Evolutionary conservation across 768 basidiomycete genomes (phyloP).

Genomic region (Tubosaeta sp.): DNA sequence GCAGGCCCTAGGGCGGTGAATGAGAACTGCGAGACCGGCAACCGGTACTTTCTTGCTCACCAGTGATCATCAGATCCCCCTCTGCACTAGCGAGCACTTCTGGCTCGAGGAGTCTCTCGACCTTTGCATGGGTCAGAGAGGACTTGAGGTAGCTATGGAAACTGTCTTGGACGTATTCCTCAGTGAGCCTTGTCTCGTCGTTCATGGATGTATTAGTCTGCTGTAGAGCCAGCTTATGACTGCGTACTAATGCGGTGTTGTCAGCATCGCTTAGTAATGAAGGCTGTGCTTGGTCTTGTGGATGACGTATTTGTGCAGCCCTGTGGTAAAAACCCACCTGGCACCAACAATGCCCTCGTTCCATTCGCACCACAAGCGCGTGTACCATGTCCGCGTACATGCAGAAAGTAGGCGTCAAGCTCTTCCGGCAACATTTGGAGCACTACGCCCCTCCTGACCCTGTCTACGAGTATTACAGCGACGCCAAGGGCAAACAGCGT

Average conservation of each 20-base stretch:
- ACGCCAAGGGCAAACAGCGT: slow-evolving; percentile 27
- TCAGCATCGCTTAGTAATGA: background rate
- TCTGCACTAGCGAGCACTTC: slow-evolving; percentile 75
- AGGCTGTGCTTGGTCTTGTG: slow-evolving; percentile 1
- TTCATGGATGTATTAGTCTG: slow-evolving; percentile 8
- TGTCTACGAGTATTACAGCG: slow-evolving; percentile 48
- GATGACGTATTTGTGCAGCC: slow-evolving; percentile 11
- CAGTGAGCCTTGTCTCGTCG: slow-evolving; percentile 44
- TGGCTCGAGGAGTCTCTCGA: slow-evolving; percentile 66
- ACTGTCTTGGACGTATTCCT: slow-evolving; percentile 66
- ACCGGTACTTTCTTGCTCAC: slow-evolving; percentile 33
- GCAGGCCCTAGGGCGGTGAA: slow-evolving; percentile 55
- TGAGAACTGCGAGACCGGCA: background rate
- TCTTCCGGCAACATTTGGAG: slow-evolving; percentile 63
- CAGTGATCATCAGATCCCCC: slow-evolving; percentile 82
- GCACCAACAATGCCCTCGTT: background rate
- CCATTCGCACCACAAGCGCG: background rate
- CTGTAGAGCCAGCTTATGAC: background rate
- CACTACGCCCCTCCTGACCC: slow-evolving; percentile 72
- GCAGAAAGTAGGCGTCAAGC: slow-evolving; percentile 47
- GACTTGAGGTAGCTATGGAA: slow-evolving; percentile 83
- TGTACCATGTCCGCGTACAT: slow-evolving; percentile 26
- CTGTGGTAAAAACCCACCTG: background rate
- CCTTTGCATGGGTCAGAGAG: slow-evolving; percentile 73
- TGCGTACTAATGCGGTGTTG: background rate